phyloP scores from a whole-genome alignment of 257 asterid species.

The Eucommia ulmoides region DNA sequence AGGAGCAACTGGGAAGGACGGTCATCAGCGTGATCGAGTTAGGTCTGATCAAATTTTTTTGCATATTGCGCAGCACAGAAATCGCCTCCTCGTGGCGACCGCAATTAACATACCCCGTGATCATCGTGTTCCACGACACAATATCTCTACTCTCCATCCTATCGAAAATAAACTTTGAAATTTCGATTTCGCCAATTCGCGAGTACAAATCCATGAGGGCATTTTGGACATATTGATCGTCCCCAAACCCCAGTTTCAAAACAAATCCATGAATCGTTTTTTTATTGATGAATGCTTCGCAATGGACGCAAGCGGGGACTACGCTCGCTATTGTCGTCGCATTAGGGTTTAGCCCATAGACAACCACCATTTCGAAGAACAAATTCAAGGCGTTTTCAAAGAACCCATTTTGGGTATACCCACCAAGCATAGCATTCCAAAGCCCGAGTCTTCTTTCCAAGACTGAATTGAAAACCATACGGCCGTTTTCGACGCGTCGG shows the following conservation, averaged over 20 bases:
- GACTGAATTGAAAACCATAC: slow-evolving; percentile 42
- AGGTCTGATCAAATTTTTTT: slow-evolving; percentile 32
- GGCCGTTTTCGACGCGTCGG: slow-evolving; percentile 42
- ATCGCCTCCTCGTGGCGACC: slow-evolving; percentile 70
- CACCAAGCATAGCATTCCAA: slow-evolving; percentile 93
- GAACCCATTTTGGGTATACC: slow-evolving; percentile 66
- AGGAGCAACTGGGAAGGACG: slow-evolving; percentile 76
- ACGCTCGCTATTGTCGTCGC: slow-evolving; percentile 80
- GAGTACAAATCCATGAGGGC: slow-evolving; percentile 85
- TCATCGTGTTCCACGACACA: slow-evolving; percentile 81
- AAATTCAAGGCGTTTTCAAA: slow-evolving; percentile 41
- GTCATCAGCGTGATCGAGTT: slow-evolving; percentile 79
- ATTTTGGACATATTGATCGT: slow-evolving; percentile 59
- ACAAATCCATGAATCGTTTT: slow-evolving; percentile 73
- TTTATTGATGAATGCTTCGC: slow-evolving; percentile 45
- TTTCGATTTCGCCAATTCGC: slow-evolving; percentile 45
- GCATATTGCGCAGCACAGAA: slow-evolving; percentile 40
- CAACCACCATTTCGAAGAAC: slow-evolving; percentile 40
- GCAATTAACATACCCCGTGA: slow-evolving; percentile 70
- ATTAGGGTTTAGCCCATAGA: slow-evolving; percentile 36
- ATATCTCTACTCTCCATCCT: slow-evolving; percentile 56
- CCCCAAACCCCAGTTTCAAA: slow-evolving; percentile 52
- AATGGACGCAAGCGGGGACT: slow-evolving; percentile 81
- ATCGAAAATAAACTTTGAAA: slow-evolving; percentile 42
- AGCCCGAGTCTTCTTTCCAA: slow-evolving; percentile 38